Evolutionary conservation across 169 alveolate genomes (phyloP).

Genomic region (Hepatocystis sp.): DNA sequence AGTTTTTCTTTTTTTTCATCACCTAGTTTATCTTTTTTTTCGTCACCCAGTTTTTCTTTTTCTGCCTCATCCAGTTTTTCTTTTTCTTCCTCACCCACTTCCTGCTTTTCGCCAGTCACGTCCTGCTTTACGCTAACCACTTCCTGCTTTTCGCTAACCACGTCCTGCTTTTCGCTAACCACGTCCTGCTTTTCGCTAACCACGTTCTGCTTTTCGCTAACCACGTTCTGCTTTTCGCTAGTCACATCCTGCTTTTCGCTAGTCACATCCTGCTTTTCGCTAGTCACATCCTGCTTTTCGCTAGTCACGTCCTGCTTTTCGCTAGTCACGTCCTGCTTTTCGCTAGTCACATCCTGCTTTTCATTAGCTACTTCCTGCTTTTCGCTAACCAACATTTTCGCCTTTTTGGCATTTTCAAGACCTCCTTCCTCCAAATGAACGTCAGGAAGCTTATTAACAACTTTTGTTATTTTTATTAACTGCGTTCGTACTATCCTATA

Average conservation of each 20-base stretch:
- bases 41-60: neutral
- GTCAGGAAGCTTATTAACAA: slow-evolving; percentile 46
- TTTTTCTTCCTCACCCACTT: neutral
- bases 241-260: no score
- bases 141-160: neutral
- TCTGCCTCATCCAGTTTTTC: neutral
- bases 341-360: neutral
- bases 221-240: no score
- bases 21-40: no score
- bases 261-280: neutral
- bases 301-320: neutral
- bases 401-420: neutral
- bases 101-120: neutral
- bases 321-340: neutral
- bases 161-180: neutral
- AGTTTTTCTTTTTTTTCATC: no score
- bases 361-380: slow-evolving; percentile 4
- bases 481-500: slow-evolving; percentile 61
- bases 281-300: neutral
- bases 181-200: no score
- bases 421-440: neutral
- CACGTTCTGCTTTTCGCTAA: no score
- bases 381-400: neutral
- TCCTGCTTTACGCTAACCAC: neutral
- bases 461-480: slow-evolving; percentile 35